Evolutionary conservation across 345 rosid genomes (phyloP).

Genomic region (Eucalyptus sp.): DNA sequence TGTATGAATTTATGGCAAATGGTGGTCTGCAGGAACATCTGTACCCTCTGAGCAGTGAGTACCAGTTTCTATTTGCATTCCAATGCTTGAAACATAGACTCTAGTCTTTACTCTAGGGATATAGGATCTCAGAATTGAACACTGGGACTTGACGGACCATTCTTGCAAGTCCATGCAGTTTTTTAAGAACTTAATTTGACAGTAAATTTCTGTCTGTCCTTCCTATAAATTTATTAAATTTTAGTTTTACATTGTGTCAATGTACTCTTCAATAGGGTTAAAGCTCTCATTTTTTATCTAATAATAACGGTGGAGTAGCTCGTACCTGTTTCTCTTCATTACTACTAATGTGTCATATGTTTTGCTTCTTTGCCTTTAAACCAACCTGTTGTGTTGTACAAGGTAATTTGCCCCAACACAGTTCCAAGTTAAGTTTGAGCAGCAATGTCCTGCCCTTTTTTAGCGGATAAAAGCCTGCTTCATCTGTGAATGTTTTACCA

Average conservation of each 20-base stretch:
- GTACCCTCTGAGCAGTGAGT: slow-evolving; percentile 56
- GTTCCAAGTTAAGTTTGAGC: neutral
- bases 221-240: neutral
- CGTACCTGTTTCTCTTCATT: neutral
- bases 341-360: neutral
- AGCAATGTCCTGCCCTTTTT: neutral
- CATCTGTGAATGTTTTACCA: neutral
- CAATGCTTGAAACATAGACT: neutral
- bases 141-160: neutral
- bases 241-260: neutral
- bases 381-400: neutral
- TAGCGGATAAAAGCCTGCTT: neutral
- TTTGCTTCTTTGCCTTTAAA: neutral
- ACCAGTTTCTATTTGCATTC: neutral
- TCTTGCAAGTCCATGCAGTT: neutral
- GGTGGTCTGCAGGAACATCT: slow-evolving; percentile 86
- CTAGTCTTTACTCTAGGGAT: neutral
- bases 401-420: neutral
- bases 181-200: neutral
- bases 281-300: neutral
- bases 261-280: neutral
- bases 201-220: neutral
- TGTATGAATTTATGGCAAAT: slow-evolving; percentile 78
- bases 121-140: neutral
- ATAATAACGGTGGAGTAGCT: neutral